Percentiles rank a stretch among this genome's conserved stretches.
Conservation (phyloP, 768 basidiomycete species). For the Termitomyces sp. region DNA sequence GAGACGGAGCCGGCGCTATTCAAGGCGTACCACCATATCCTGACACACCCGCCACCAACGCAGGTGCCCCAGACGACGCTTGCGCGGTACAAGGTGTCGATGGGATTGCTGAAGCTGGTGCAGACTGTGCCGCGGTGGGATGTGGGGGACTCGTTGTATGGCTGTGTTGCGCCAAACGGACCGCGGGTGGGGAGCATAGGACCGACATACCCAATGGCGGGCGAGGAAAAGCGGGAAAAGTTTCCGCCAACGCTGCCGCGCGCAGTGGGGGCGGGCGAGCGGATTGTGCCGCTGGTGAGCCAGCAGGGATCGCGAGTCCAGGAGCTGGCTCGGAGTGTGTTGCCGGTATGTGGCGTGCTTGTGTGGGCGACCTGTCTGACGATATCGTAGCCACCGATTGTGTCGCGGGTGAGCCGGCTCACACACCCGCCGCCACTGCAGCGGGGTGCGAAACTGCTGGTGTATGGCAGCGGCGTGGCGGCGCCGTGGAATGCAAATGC, state of each 20-base stretch:
- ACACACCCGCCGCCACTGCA: conserved; percentile 62
- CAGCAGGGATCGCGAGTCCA: conserved; percentile 65
- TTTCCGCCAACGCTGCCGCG: conserved; percentile 47
- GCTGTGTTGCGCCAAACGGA: conserved; percentile 51
- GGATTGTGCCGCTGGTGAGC: conserved; percentile 61
- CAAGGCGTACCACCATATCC: conserved; percentile 72
- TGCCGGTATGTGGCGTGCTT: conserved; percentile 52
- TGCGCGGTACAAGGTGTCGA: conserved; percentile 70
- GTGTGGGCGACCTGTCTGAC: neutral
- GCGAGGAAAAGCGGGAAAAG: conserved; percentile 34
- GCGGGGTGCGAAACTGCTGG: conserved; percentile 44
- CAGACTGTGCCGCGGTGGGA: conserved; percentile 66
- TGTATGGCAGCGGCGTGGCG: conserved; percentile 45
- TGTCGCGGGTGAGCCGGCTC: conserved; percentile 59
- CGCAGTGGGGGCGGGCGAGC: conserved; percentile 40
- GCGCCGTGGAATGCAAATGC: conserved; percentile 52
- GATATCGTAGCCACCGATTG: conserved; percentile 43
- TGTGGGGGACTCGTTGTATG: conserved; percentile 61
- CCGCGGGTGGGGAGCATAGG: conserved; percentile 63
- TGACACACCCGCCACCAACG: conserved; percentile 62
- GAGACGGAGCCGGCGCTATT: conserved; percentile 63
- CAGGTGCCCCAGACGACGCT: conserved; percentile 50
- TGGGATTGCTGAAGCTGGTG: conserved; percentile 59
- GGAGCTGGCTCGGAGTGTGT: conserved; percentile 59
- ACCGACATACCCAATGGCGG: conserved; percentile 60